A percentile compares a stretch with the other conserved stretches of the same genome.
Evolutionary conservation across 352 stramenopile species (phyloP).

Genomic region (Phytophthora podocarpi): DNA sequence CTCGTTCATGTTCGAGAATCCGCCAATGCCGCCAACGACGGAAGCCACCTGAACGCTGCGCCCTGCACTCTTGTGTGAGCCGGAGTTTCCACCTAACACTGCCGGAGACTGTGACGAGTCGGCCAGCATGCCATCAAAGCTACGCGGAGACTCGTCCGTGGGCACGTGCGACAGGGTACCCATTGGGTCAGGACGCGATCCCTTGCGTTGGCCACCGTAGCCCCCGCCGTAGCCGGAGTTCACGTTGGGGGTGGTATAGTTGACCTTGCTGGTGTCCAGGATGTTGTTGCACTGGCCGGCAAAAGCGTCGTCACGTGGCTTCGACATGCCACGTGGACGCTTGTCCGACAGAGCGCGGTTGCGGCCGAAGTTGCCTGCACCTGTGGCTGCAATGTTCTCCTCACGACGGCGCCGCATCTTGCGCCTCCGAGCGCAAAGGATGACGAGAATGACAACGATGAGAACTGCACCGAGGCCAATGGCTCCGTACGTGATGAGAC

Average conservation of each 20-base stretch:
- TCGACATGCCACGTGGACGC: slow-evolving; percentile 44
- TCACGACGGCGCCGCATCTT: slow-evolving; percentile 39
- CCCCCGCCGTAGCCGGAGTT: slow-evolving; percentile 6
- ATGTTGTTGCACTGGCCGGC: slow-evolving; percentile 57
- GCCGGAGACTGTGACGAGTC: slow-evolving; percentile 49
- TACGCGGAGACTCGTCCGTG: slow-evolving; percentile 46
- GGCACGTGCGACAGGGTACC: slow-evolving; percentile 45
- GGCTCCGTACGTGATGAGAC: slow-evolving; percentile 52
- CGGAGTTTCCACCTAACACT: slow-evolving; percentile 43
- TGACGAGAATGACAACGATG: slow-evolving; percentile 52
- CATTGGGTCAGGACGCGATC: slow-evolving; percentile 36
- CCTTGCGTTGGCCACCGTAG: slow-evolving; percentile 41
- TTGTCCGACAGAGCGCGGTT: slow-evolving; percentile 40
- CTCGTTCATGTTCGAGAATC: slow-evolving; percentile 57
- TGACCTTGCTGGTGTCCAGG: slow-evolving; percentile 58
- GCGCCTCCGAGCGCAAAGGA: slow-evolving; percentile 53
- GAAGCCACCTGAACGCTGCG: slow-evolving; percentile 7
- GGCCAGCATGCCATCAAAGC: slow-evolving; percentile 65
- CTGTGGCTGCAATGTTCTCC: slow-evolving; percentile 19
- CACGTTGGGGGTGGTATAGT: slow-evolving; percentile 17
- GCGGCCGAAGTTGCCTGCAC: slow-evolving; percentile 23
- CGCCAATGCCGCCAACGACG: slow-evolving; percentile 35
- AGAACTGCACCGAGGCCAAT: slow-evolving; percentile 62
- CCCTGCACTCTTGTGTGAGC: slow-evolving; percentile 37
- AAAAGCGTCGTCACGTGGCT: slow-evolving; percentile 48